Conservation (phyloP, 2,329 filamentous ascomycete species). For the Colletotrichum sp. region DNA sequence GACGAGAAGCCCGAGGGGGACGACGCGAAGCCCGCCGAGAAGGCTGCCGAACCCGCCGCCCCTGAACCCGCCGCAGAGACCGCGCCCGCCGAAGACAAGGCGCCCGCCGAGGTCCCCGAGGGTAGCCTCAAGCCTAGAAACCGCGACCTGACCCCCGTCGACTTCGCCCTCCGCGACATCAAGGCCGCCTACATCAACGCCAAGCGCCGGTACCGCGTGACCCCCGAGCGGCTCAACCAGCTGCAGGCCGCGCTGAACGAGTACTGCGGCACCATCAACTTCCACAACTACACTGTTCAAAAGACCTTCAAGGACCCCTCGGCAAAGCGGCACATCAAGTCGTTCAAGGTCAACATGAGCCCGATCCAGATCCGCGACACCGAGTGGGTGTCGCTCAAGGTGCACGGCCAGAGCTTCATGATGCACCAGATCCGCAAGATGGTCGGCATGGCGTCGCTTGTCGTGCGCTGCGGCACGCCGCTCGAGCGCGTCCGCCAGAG, state of each 20-base stretch:
- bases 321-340: conserved; percentile 89
- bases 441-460: conserved; percentile 89
- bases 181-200: conserved; percentile 83
- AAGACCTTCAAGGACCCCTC: conserved; percentile 84
- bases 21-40: conserved; percentile 25
- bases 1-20: conserved; percentile 22
- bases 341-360: conserved; percentile 77
- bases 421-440: conserved; percentile 99
- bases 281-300: conserved; percentile 96
- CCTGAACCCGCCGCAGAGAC: not conserved
- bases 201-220: conserved; percentile 85
- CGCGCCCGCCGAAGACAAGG: conserved; percentile 17
- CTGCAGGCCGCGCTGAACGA: conserved; percentile 77
- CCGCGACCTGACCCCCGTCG: conserved; percentile 57
- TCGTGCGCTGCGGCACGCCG: conserved; percentile 84
- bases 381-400: conserved; percentile 94
- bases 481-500: conserved; percentile 74
- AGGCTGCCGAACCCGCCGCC: conserved; percentile 23
- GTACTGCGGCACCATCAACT: conserved; percentile 88
- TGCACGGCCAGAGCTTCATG: conserved; percentile 99
- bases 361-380: conserved; percentile 89
- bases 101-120: conserved; percentile 19
- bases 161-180: conserved; percentile 72
- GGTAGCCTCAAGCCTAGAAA: conserved; percentile 41
- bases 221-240: conserved; percentile 70